Evolutionary conservation across 2,329 filamentous ascomycete genomes (phyloP).

Genomic region (Coniochaeta sp.): DNA sequence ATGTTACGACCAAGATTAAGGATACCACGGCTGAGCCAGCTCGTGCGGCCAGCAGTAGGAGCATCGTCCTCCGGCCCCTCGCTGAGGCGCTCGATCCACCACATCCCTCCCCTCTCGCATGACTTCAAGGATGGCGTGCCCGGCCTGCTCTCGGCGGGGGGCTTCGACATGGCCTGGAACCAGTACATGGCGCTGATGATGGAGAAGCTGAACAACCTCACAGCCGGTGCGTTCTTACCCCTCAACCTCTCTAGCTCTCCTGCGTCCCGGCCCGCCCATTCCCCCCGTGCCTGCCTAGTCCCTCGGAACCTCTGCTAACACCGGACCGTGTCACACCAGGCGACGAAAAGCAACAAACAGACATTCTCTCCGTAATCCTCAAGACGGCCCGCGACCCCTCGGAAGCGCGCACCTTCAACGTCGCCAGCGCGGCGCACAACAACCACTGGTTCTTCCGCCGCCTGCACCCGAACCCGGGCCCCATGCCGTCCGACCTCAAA

Average conservation of each 20-base stretch:
- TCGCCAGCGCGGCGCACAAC: constrained; percentile 94
- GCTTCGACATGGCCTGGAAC: constrained; percentile 72
- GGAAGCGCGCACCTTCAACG: constrained; percentile 81
- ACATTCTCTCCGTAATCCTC: constrained; percentile 62
- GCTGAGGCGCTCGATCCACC: constrained; percentile 31
- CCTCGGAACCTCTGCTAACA: too few relatives aligned
- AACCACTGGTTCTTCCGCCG: constrained; percentile 74
- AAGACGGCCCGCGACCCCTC: constrained; percentile 71
- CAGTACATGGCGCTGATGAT: constrained; percentile 72
- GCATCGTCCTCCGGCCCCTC: constrained; percentile 13
- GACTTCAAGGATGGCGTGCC: constrained; percentile 47
- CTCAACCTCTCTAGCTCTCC: too few relatives aligned
- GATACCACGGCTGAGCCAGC: constrained; percentile 1
- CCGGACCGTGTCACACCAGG: too few relatives aligned
- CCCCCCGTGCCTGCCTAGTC: too few relatives aligned
- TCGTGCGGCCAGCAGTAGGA: background rate
- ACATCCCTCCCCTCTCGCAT: constrained; percentile 26
- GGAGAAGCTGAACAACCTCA: constrained; percentile 68
- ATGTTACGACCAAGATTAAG: constrained; percentile 4
- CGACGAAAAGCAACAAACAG: constrained; percentile 54
- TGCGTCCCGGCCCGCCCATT: too few relatives aligned
- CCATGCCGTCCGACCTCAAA: constrained; percentile 50
- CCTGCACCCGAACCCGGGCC: constrained; percentile 25
- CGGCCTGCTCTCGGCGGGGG: constrained; percentile 62
- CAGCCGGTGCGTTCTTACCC: constrained; percentile 52